These are phyloP conservation scores for Penstemon eatonii DNA, from an alignment of 257 asterid species.

Conservation along the genomic window DNA sequence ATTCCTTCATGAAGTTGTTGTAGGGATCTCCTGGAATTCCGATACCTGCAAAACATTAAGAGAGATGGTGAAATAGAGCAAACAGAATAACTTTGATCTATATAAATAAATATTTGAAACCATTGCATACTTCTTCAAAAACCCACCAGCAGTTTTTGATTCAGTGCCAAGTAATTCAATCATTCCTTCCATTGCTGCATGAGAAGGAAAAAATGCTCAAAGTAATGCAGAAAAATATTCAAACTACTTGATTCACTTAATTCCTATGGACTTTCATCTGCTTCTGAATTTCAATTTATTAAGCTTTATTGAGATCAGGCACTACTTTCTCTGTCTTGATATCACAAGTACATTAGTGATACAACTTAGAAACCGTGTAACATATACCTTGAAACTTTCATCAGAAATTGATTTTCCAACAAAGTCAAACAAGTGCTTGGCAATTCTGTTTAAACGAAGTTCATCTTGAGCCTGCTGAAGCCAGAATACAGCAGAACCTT, in stretches of 20 bases:
- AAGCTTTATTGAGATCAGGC: background rate
- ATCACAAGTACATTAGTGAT: background rate
- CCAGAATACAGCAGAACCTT: constrained; percentile 93
- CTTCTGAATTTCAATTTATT: background rate
- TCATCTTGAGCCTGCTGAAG: constrained; percentile 95
- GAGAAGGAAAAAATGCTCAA: constrained; percentile 19
- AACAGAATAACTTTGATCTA: background rate
- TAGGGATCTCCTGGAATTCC: constrained; percentile 79
- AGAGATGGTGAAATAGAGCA: constrained; percentile 16
- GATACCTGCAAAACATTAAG: constrained; percentile 58
- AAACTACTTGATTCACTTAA: constrained; percentile 13
- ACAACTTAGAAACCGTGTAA: background rate
- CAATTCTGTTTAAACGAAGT: constrained; percentile 78
- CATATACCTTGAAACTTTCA: constrained; percentile 79
- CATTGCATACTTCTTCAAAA: constrained; percentile 66
- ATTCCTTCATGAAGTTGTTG: constrained; percentile 63
- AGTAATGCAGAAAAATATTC: constrained; percentile 4
- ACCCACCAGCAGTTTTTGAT: constrained; percentile 79
- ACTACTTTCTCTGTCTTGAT: background rate
- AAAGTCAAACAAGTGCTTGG: constrained; percentile 76
- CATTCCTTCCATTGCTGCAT: constrained; percentile 96
- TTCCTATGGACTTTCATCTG: constrained; percentile 2
- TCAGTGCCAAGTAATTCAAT: constrained; percentile 80
- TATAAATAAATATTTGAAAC: background rate
- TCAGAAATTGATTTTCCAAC: constrained; percentile 88